Evolutionary conservation across 495 filamentous ascomycete species (phyloP).

Genomic region (Aspergillus olivimuriae): DNA sequence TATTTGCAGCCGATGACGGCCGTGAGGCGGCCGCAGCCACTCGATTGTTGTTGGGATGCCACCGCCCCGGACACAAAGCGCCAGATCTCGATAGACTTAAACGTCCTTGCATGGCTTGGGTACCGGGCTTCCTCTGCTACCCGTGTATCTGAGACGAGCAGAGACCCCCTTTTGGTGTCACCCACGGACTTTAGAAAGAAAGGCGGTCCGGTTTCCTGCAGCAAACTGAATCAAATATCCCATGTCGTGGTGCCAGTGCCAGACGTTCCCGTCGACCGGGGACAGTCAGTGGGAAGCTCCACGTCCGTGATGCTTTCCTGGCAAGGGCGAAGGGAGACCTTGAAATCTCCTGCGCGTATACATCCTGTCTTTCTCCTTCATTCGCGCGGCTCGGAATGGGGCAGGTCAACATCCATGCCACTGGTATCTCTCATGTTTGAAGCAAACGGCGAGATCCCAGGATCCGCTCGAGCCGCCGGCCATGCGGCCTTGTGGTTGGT

Average conservation of each 20-base stretch:
- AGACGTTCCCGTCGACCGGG: neutral
- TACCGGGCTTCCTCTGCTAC: neutral
- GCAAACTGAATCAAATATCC: constrained; percentile 1
- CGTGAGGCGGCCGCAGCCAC: neutral
- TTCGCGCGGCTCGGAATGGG: too few relatives aligned
- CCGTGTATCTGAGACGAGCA: neutral
- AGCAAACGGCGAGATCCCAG: neutral
- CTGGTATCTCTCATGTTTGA: neutral
- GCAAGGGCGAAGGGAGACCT: too few relatives aligned
- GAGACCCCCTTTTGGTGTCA: constrained; percentile 2
- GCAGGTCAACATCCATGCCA: neutral
- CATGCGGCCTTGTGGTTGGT: neutral
- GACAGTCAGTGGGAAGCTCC: neutral
- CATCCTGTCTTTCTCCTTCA: too few relatives aligned
- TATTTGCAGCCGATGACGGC: constrained; percentile 10
- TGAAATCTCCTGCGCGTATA: too few relatives aligned
- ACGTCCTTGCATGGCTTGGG: constrained; percentile 3
- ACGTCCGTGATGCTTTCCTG: too few relatives aligned
- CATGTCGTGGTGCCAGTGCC: neutral
- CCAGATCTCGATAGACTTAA: neutral
- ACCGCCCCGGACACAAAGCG: neutral
- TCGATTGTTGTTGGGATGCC: constrained; percentile 2
- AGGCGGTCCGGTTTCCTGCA: constrained; percentile 1
- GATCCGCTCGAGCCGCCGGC: neutral
- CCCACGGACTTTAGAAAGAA: neutral